Percentiles rank a stretch among this genome's conserved stretches.
phyloP scores from a whole-genome alignment of 139 green algal genomes.

The Chlorella sp. region DNA sequence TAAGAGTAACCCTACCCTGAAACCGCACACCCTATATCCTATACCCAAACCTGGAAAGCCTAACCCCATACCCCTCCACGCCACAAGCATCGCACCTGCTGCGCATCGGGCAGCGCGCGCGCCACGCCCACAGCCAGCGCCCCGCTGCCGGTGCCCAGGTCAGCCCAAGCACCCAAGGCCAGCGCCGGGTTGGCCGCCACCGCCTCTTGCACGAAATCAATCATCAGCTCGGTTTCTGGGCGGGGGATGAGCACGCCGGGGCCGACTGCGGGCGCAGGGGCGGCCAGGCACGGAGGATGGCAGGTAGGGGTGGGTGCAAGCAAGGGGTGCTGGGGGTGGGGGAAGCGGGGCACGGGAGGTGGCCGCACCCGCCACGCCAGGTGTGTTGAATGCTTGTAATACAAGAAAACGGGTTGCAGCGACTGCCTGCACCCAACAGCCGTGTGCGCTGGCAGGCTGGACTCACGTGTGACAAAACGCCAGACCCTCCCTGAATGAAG shows the following conservation, averaged over 20 bases:
- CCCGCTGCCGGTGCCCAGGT: constrained; percentile 93
- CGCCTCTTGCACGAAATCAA: constrained; percentile 72
- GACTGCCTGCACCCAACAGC: no score
- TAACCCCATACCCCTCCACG: neutral
- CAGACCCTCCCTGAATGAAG: no score
- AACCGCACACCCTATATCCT: no score
- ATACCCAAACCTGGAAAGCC: no score
- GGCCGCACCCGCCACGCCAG: neutral
- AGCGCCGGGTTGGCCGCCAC: constrained; percentile 43
- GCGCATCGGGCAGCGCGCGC: constrained; percentile 45
- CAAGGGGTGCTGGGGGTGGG: neutral
- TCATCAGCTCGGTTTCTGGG: constrained; percentile 91
- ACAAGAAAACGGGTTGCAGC: neutral
- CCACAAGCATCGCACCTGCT: constrained; percentile 7
- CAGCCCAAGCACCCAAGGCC: constrained; percentile 69
- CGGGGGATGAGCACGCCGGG: constrained; percentile 91
- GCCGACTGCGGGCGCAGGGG: constrained; percentile 20
- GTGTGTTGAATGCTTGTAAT: neutral
- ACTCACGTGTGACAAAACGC: no score
- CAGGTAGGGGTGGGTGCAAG: neutral
- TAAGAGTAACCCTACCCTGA: no score
- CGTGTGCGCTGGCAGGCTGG: no score
- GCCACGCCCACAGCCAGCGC: constrained; percentile 85
- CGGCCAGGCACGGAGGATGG: neutral
- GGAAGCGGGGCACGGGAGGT: neutral